phyloP scores from a whole-genome alignment of 176 grass and related monocot species.

The Oryza punctata region DNA sequence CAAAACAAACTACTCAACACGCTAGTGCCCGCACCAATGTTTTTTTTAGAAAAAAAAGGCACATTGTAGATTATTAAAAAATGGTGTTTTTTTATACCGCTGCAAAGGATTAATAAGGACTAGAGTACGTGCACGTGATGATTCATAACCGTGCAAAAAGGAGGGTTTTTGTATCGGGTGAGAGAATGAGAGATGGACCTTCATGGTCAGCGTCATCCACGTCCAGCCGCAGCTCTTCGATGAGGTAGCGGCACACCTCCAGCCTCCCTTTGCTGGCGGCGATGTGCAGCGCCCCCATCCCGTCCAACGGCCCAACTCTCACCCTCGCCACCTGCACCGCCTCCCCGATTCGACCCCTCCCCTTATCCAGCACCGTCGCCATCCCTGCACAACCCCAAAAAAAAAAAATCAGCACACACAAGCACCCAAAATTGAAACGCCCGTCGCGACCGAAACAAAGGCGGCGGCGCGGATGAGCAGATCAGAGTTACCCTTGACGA shows the following conservation, averaged over 20 bases:
- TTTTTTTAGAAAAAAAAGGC: too few relatives aligned
- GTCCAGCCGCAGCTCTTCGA: constrained; percentile 15
- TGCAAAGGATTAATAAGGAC: too few relatives aligned
- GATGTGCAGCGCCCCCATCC: constrained; percentile 26
- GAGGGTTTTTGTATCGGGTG: neutral
- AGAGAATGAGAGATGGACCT: neutral
- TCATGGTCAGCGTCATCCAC: neutral
- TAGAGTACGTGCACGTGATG: too few relatives aligned
- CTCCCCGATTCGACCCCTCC: constrained; percentile 28
- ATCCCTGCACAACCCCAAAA: neutral
- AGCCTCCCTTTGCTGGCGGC: constrained; percentile 19
- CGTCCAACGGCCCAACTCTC: neutral
- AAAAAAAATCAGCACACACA: too few relatives aligned
- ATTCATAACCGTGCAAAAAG: too few relatives aligned
- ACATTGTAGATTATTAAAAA: too few relatives aligned
- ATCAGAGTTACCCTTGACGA: too few relatives aligned
- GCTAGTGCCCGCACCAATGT: neutral
- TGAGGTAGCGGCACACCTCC: constrained; percentile 37
- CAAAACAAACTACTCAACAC: neutral
- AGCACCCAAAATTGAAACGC: too few relatives aligned
- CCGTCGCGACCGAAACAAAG: too few relatives aligned
- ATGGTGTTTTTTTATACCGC: too few relatives aligned
- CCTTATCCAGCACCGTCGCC: constrained; percentile 16
- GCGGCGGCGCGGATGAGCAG: too few relatives aligned
- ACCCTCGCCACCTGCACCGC: constrained; percentile 14